Base-by-base conservation (phyloP, 2,329 filamentous ascomycete species). In the Rutstroemia sp. region DNA sequence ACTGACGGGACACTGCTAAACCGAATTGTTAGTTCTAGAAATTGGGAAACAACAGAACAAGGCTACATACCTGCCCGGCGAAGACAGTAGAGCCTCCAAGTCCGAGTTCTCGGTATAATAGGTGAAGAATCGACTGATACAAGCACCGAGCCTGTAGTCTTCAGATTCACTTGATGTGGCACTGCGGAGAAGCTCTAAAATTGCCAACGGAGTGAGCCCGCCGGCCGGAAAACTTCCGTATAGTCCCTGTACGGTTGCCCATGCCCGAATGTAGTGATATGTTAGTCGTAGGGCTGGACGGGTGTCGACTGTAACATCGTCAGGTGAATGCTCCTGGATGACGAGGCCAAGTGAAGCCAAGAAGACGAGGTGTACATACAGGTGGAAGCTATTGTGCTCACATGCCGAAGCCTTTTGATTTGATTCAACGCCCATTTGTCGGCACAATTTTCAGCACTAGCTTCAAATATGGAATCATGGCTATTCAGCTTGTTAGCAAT, bases 251-350 rank as follows among this genome's bases (percentile, higher is more conserved):
- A 51, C 5, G 8, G 54, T 53, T 39, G 54, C 49, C 59, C 57
- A 61, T 14, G 55, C 59, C 34, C 57, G 37, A 18, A 58, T 49
- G 25, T 53, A 58, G 49, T 58, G 39, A 27, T 59, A 59, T 18
- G 39, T 30, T 16, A 45, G 16, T 16, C 7, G 18, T 14, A 53
- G 19, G 14, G 16, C 12, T 19, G 10, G 30, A 8, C 6, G 12
- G n/a, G 1, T 23, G 34, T 10, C 12, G 16, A 53, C 27, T 46
- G 41, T 19, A 42, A 19, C 7, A 10, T 18, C 39, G 19, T 19
- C n/a, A 19, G 39, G 19, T 42, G 16, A 42, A 19, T 42, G 5
- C 39, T 42, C n/a, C 19, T 42, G 39, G 6, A 42, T n/a, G 16
- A 19, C 39, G 39, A 42, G 39, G 39, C 16, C 16, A 42, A 18